Evolutionary conservation across 1,284 basidiomycete genomes (phyloP), one percentile per base, ranked within the genome.

Genomic region (Tylopilus sp.): DNA sequence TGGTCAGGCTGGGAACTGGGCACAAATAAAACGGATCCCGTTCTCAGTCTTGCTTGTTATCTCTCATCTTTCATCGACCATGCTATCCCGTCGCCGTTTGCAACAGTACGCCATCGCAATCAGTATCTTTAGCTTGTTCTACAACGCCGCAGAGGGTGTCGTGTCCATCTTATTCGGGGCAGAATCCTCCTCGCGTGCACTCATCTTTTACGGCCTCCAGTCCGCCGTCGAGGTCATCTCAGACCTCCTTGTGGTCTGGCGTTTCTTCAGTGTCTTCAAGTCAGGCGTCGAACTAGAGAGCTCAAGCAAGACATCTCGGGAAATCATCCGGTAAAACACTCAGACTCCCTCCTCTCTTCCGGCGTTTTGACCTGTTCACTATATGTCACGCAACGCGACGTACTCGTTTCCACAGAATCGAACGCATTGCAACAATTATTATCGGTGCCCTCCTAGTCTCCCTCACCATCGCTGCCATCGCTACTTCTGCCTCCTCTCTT

Each of bases 201-300:
- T 80, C 47, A 61, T 72, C 44, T 77, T 79, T 66, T 80, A 75
- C 54, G 74, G 77, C 14, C 69, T 81, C 44, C 78, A 76, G 55
- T 72, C 74, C 2, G 56, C 52, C 8, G 53, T 59, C 30, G 56
- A 57, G 41, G 56, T 57, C 33, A 33, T 57, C 31, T 57, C 56
- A 15, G 56, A 51, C 7, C 3, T 56, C 38, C 59, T 57, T 9
- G 56, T 57, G 10, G 24, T n/a, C 11, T 77, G 75, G 75, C 62
- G 75, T 26, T 77, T 77, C 50, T 40, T 67, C 20, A 52, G 64
- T 17, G 55, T 66, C 9, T 56, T 58, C 4, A 66, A 60, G 28
- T 63, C 69, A 7, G 66, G 67, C 12, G n/a, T 33, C 30, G 15
- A n/a, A 3, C 35, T 20, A 20, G 35, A 36, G 18, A 12, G 15